Conservation (phyloP, 2,329 filamentous ascomycete species). For the Bipolaris victoriae region DNA sequence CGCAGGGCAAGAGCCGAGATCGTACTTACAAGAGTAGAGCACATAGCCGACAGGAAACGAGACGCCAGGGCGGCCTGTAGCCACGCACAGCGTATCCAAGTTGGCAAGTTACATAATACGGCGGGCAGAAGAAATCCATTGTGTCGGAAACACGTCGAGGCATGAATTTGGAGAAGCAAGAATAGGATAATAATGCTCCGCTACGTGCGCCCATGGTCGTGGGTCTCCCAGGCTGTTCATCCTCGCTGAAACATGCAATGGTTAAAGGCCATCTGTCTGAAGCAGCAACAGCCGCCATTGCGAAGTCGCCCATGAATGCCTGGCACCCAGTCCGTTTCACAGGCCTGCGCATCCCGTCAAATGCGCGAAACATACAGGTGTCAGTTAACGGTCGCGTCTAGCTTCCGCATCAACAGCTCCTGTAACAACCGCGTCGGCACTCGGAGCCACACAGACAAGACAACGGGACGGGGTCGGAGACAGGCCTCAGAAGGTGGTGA, state of each 20-base stretch:
- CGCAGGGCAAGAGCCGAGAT: conserved; percentile 5
- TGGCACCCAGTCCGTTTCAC: conserved; percentile 17
- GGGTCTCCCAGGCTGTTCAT: conserved; percentile 2
- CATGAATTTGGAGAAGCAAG: conserved; percentile 4
- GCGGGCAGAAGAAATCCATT: too few relatives aligned
- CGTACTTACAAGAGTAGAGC: too few relatives aligned
- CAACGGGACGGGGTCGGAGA: background rate
- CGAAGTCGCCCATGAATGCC: conserved; percentile 19
- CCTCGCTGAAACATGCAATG: conserved; percentile 19
- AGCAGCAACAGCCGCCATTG: conserved; percentile 12
- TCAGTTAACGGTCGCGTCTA: conserved; percentile 16
- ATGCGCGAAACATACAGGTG: conserved; percentile 13
- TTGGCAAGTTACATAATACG: background rate
- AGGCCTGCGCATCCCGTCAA: conserved; percentile 17
- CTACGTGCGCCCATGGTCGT: background rate
- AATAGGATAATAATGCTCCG: background rate
- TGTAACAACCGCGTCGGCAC: conserved; percentile 1
- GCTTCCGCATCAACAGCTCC: conserved; percentile 6
- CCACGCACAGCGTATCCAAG: background rate
- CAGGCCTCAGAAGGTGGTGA: conserved; percentile 29
- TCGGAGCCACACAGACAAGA: conserved; percentile 4
- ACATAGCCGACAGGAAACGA: conserved; percentile 3
- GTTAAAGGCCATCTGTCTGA: conserved; percentile 18
- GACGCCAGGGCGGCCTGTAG: conserved; percentile 1
- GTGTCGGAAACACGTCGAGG: conserved; percentile 7